Evolutionary conservation across 345 rosid genomes (phyloP).

Genomic region (Salix suchowensis): DNA sequence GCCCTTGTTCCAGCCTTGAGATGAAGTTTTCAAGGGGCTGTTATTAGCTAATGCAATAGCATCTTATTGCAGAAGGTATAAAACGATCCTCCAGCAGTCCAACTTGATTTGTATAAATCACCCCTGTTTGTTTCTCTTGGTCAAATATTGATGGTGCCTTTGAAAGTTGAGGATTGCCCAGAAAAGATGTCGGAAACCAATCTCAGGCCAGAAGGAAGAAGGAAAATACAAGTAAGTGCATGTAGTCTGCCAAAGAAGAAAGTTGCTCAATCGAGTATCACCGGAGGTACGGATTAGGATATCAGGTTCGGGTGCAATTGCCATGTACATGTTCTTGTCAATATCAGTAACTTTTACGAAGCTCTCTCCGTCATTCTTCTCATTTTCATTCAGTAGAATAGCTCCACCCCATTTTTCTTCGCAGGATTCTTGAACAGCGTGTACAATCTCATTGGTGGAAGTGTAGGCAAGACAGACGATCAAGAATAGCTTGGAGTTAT

Average conservation of each 20-base stretch:
- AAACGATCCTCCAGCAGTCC: no score
- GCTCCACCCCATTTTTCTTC: not conserved
- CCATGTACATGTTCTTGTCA: not conserved
- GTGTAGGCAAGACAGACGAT: not conserved
- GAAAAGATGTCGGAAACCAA: not conserved
- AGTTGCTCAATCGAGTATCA: not conserved
- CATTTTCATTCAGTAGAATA: not conserved
- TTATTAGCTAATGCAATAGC: no score
- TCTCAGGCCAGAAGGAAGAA: not conserved
- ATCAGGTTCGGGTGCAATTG: not conserved
- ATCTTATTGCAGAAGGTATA: no score
- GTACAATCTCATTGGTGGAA: not conserved
- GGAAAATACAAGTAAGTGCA: not conserved
- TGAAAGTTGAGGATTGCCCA: constrained; percentile 1
- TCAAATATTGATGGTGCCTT: not conserved
- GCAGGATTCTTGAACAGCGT: not conserved
- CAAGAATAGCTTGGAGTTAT: not conserved
- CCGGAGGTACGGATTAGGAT: not conserved
- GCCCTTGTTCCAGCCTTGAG: no score
- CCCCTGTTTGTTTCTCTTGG: not conserved
- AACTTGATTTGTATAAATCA: not conserved
- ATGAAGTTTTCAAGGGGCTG: no score
- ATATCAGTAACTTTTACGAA: not conserved
- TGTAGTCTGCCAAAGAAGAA: not conserved
- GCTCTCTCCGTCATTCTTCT: not conserved